A percentile compares a stretch with the other conserved stretches of the same genome.
Conservation (phyloP, 148 eudicot genomes). For the Amaranthus cruentus region DNA sequence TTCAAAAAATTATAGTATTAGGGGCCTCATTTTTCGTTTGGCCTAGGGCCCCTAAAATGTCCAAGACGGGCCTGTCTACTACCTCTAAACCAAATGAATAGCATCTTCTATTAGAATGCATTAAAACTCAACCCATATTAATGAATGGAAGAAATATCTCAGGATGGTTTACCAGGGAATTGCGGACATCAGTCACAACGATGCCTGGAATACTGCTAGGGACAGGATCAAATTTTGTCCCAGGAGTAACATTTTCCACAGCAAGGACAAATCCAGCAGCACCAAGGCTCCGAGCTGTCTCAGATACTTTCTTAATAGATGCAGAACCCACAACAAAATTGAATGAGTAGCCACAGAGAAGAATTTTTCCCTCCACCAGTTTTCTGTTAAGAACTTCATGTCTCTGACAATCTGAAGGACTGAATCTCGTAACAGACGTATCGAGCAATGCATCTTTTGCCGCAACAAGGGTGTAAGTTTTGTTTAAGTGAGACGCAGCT, state of each 20-base stretch:
- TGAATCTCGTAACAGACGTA: conserved; percentile 52
- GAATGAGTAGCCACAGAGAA: conserved; percentile 93
- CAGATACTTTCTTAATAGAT: conserved; percentile 72
- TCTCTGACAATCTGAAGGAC: conserved; percentile 82
- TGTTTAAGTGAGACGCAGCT: too few species aligned
- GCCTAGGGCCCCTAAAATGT: too few species aligned
- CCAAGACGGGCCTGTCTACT: too few species aligned
- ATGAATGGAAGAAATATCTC: neutral
- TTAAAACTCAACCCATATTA: neutral
- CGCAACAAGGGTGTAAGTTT: too few species aligned
- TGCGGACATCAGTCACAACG: conserved; percentile 66
- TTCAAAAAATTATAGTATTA: too few species aligned
- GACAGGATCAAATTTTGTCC: conserved; percentile 91
- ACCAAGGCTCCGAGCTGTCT: conserved; percentile 80
- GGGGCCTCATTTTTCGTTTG: too few species aligned
- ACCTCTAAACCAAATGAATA: too few species aligned
- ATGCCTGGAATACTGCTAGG: conserved; percentile 83
- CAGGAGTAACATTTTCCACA: conserved; percentile 84
- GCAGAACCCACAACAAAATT: conserved; percentile 85
- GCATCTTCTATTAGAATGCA: too few species aligned
- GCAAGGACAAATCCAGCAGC: conserved; percentile 93
- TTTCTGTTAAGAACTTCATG: conserved; percentile 76
- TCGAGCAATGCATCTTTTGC: conserved; percentile 31
- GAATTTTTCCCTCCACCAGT: conserved; percentile 79
- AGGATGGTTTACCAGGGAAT: conserved; percentile 53